phyloP scores from a whole-genome alignment of 1,284 basidiomycete genomes.

The Pseudozyma hubeiensis region DNA sequence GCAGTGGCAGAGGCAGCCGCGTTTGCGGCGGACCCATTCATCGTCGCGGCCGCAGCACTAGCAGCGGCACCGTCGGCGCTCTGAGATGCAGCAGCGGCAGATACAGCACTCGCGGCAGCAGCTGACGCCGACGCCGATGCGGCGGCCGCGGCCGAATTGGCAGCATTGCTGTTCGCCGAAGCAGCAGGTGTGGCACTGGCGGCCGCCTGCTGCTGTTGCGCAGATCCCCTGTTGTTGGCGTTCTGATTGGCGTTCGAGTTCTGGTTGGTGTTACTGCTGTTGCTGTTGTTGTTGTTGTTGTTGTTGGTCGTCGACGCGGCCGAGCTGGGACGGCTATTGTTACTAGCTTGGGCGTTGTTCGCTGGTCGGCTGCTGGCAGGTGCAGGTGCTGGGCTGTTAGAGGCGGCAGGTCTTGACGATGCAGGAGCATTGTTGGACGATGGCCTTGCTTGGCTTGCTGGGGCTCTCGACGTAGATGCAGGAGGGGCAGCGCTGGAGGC shows the following conservation, averaged over 20 bases:
- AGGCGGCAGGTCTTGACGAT: slow-evolving; percentile 18
- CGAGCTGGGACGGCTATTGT: slow-evolving; percentile 17
- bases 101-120: slow-evolving; percentile 21
- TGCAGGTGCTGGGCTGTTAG: slow-evolving; percentile 16
- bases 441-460: slow-evolving; percentile 9
- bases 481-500: slow-evolving; percentile 14
- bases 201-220: slow-evolving; percentile 16
- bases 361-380: slow-evolving; percentile 15
- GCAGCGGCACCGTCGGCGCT: slow-evolving; percentile 12
- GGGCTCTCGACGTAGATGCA: slow-evolving; percentile 10
- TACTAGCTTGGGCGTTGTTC: slow-evolving; percentile 17
- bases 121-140: slow-evolving; percentile 28
- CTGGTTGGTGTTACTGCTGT: slow-evolving; percentile 8
- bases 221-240: slow-evolving; percentile 16
- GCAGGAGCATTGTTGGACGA: slow-evolving; percentile 20
- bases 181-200: slow-evolving; percentile 10
- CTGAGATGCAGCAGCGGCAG: slow-evolving; percentile 28
- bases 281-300: slow-evolving; percentile 16
- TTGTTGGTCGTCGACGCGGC: slow-evolving; percentile 5
- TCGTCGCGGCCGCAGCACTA: slow-evolving; percentile 21
- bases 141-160: slow-evolving; percentile 21
- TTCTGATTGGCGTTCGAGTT: slow-evolving; percentile 8
- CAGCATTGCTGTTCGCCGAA: slow-evolving; percentile 11
- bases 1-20: slow-evolving; percentile 12
- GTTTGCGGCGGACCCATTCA: background rate